Percentiles rank a stretch among this genome's conserved stretches.
Evolutionary conservation across 2,329 filamentous ascomycete species (phyloP).

Genomic region (Cyclaneusma minus): DNA sequence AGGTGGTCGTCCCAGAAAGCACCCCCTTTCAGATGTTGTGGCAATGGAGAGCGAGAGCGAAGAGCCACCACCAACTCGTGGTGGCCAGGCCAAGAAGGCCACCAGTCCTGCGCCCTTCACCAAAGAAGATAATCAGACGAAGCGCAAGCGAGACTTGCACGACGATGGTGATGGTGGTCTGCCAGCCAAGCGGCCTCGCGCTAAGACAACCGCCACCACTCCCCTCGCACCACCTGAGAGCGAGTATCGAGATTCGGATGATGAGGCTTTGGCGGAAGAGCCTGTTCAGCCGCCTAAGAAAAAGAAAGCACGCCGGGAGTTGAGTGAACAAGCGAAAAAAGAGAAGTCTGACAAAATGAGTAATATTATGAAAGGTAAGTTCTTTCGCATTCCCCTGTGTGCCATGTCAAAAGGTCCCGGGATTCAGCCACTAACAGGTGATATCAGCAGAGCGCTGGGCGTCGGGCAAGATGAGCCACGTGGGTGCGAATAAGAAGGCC

Average conservation of each 20-base stretch:
- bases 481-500: conserved; percentile 44
- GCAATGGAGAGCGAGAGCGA: neutral
- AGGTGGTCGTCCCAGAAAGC: neutral
- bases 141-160: neutral
- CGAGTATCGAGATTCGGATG: neutral
- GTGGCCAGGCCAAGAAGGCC: conserved; percentile 1
- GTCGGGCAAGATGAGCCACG: conserved; percentile 41
- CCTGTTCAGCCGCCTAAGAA: neutral
- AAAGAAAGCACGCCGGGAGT: neutral
- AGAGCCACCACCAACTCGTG: neutral
- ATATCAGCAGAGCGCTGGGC: conserved; percentile 35
- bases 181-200: neutral
- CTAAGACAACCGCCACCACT: conserved; percentile 1
- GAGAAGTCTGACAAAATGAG: conserved; percentile 5
- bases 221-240: neutral
- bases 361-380: conserved; percentile 5
- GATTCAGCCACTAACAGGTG: neutral
- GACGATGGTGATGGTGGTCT: neutral
- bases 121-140: conserved; percentile 2
- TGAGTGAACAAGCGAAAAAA: conserved; percentile 1
- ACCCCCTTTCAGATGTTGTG: neutral
- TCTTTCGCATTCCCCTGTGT: neutral
- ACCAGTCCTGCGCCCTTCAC: conserved; percentile 2
- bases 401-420: neutral
- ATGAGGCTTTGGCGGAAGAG: conserved; percentile 1